Evolutionary conservation across 2,329 filamentous ascomycete species (phyloP), one percentile per base, ranked within the genome.

Genomic region (Trichoderma lentiforme): DNA sequence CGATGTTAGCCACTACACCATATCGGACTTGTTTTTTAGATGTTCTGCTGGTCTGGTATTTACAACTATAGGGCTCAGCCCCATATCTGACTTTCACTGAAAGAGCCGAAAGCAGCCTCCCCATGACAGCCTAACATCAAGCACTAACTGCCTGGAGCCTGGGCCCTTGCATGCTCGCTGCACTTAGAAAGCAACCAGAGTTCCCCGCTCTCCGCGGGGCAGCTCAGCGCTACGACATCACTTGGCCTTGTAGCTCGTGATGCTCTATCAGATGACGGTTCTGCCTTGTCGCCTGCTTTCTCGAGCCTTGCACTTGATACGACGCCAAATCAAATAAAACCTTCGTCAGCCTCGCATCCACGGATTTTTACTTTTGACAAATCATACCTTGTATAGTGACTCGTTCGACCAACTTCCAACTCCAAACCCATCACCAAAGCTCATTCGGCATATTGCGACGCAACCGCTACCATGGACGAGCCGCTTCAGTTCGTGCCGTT

Each of bases 401-500:
- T 28, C n/a, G 21, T 21, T 61, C 36, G 43, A n/a, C 34, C 28
- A n/a, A 28, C 32, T 6, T 26, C 53, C 21, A 21, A 21, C 21
- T 53, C 28, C 28, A 60, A 51, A 32, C n/a, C 18, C 15, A 70
- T 32, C 66, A 60, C 24, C 34, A n/a, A 24, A 24, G 47, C 26
- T 51, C n/a, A 60, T 60, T 21, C 28, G 11, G 9, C 12, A 60
- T 32, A 32, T 28, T 53, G 66, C 61, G 18, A 51, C 26, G 28
- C 14, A 53, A 36, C 28, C 63, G 72, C 74, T 65, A 86, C 78
- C 81, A 91, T 90, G 83, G 78, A 88, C 67, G 77, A 82, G 34
- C 81, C 82, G 26, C 81, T 89, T 66, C 87, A 88, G 84, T 99
- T 95, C 82, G 93, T 94, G 73, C 92, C 95, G 1, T 98, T 97